Conservation (phyloP, 202 grass and related monocot genomes). For the Panicum hallii region DNA sequence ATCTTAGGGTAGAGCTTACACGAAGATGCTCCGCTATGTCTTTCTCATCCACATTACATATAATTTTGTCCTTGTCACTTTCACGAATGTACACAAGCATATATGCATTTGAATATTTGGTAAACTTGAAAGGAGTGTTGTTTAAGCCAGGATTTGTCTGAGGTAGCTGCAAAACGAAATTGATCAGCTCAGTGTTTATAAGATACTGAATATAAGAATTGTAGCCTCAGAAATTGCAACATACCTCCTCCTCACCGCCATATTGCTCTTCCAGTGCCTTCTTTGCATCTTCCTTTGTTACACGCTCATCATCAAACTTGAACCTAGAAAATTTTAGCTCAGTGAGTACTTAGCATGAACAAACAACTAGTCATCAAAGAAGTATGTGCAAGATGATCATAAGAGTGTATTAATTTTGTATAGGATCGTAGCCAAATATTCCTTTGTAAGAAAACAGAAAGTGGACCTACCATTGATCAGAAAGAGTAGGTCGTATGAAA, state of each 20-base stretch:
- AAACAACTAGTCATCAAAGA: constrained; percentile 16
- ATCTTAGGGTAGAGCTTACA: constrained; percentile 55
- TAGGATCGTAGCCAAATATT: neutral
- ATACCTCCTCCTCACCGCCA: constrained; percentile 95
- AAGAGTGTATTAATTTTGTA: constrained; percentile 8
- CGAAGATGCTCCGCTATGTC: constrained; percentile 90
- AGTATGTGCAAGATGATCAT: neutral
- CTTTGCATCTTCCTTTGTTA: constrained; percentile 93
- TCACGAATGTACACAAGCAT: constrained; percentile 99
- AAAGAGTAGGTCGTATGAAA: constrained; percentile 83
- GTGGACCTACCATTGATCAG: constrained; percentile 70
- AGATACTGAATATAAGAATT: constrained; percentile 16
- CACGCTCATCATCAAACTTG: constrained; percentile 97
- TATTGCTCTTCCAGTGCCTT: constrained; percentile 93
- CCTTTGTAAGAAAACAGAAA: neutral
- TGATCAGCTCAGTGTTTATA: constrained; percentile 13
- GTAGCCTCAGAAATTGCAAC: constrained; percentile 34
- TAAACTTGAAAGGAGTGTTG: constrained; percentile 91
- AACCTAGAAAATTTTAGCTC: constrained; percentile 65
- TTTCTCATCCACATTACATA: constrained; percentile 93
- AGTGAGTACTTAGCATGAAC: constrained; percentile 4
- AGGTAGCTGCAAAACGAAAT: constrained; percentile 71
- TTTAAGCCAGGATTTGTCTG: constrained; percentile 94
- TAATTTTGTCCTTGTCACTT: constrained; percentile 97
- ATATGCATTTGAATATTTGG: constrained; percentile 95